A percentile compares a stretch with the other conserved stretches of the same genome.
Evolutionary conservation across 73 alveolate species (phyloP).

Genomic region (Strombidium stylifer): DNA sequence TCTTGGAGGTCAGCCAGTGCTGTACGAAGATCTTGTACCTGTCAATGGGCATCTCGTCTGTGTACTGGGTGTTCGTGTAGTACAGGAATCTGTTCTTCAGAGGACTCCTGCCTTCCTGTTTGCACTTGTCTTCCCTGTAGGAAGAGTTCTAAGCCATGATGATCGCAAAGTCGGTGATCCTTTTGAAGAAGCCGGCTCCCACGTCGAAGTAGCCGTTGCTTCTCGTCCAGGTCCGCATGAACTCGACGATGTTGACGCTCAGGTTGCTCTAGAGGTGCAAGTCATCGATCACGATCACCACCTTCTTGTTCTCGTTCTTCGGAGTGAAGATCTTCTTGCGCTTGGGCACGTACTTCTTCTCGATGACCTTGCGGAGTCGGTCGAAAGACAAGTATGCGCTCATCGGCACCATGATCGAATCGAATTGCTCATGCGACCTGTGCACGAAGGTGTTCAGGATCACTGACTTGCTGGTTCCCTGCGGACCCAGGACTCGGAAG

Average conservation of each 20-base stretch:
- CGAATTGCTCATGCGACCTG: constrained; percentile 20
- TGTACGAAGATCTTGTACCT: constrained; percentile 43
- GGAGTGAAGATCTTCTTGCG: constrained; percentile 36
- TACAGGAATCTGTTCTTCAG: constrained; percentile 28
- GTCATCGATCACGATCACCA: constrained; percentile 48
- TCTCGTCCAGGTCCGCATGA: constrained; percentile 51
- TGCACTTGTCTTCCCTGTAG: constrained; percentile 20
- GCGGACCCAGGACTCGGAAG: constrained; percentile 31
- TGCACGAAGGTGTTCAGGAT: constrained; percentile 21
- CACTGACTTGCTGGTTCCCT: constrained; percentile 36
- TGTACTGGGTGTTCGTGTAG: constrained; percentile 47
- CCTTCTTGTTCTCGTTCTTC: constrained; percentile 16
- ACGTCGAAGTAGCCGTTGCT: constrained; percentile 44
- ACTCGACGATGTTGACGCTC: constrained; percentile 39
- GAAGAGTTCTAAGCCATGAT: constrained; percentile 26
- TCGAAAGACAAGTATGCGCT: constrained; percentile 27
- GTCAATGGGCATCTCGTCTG: constrained; percentile 50
- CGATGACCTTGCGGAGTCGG: constrained; percentile 2
- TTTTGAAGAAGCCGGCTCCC: constrained; percentile 42
- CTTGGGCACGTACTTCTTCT: constrained; percentile 9
- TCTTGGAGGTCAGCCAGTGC: constrained; percentile 62
- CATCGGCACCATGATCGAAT: constrained; percentile 34
- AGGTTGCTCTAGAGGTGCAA: constrained; percentile 41
- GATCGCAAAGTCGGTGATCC: constrained; percentile 30
- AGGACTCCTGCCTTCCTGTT: constrained; percentile 1